Percentiles rank a stretch among this genome's conserved stretches.
Conservation (phyloP, 2,329 filamentous ascomycete species). For the Diaporthe citriasiana region DNA sequence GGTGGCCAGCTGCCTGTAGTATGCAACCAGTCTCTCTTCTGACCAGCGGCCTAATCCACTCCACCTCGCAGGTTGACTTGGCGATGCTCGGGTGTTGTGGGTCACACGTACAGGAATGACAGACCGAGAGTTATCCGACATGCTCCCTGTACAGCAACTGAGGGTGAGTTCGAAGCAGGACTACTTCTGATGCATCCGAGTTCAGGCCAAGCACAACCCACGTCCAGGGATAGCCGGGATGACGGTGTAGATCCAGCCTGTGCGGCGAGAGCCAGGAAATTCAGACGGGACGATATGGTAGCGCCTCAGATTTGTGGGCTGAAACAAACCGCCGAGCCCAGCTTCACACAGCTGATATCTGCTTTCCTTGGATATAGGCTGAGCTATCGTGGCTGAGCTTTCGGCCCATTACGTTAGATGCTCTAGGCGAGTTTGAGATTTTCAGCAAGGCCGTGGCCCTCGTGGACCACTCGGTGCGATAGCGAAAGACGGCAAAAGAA, state of each 20-base stretch:
- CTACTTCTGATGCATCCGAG: conserved; percentile 18
- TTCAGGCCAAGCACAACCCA: neutral
- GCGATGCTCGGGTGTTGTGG: neutral
- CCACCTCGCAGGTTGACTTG: conserved; percentile 2
- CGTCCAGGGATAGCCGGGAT: neutral
- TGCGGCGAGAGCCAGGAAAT: neutral
- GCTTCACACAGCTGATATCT: neutral
- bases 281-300: neutral
- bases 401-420: neutral
- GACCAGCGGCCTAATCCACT: neutral
- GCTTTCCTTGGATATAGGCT: neutral
- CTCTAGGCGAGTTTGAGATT: neutral
- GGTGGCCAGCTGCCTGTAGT: neutral
- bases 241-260: neutral
- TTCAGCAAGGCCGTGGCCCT: neutral
- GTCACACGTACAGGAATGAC: neutral
- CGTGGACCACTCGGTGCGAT: neutral
- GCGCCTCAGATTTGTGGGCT: neutral
- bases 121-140: neutral
- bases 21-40: neutral
- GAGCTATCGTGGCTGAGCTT: neutral
- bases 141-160: neutral
- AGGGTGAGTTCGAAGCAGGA: neutral
- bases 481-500: neutral
- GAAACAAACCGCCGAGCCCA: neutral